Conservation (phyloP, 768 basidiomycete species). For the Rossbeevera mucosa region DNA sequence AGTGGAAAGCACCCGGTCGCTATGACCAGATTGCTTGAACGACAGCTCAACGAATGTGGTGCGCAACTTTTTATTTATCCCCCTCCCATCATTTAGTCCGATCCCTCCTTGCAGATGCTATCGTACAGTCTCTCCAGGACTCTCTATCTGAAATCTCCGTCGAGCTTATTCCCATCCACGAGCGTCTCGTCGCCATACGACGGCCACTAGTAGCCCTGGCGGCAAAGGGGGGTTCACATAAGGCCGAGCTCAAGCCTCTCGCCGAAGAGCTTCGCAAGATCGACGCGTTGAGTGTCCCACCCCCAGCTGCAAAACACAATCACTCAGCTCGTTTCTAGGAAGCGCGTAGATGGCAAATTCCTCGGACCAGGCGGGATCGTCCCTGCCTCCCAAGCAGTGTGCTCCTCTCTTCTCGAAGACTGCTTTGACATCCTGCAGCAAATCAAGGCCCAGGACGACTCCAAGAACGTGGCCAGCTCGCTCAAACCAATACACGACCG, state of each 20-base stretch:
- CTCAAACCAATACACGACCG: constrained; percentile 93
- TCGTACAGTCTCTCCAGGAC: constrained; percentile 74
- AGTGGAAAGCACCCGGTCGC: constrained; percentile 80
- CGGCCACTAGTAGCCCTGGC: constrained; percentile 86
- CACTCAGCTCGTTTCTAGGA: constrained; percentile 38
- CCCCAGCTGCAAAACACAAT: constrained; percentile 19
- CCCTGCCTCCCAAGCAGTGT: constrained; percentile 86
- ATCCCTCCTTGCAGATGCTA: constrained; percentile 49
- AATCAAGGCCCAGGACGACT: constrained; percentile 89
- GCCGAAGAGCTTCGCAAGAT: constrained; percentile 93
- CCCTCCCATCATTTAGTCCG: background rate
- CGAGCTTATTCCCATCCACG: constrained; percentile 88
- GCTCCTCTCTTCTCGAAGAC: constrained; percentile 90
- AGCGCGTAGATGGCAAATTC: constrained; percentile 95
- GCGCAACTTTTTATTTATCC: constrained; percentile 30
- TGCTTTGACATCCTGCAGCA: constrained; percentile 95
- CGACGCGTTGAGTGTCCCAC: constrained; percentile 79
- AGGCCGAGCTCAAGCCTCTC: constrained; percentile 83
- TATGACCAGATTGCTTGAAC: constrained; percentile 83
- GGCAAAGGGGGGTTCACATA: constrained; percentile 80
- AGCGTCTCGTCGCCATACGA: constrained; percentile 80
- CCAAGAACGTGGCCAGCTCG: constrained; percentile 77
- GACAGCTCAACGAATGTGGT: constrained; percentile 93
- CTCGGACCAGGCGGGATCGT: constrained; percentile 86
- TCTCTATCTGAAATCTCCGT: constrained; percentile 83